Evolutionary conservation across 2,329 filamentous ascomycete species (phyloP).

Genomic region (Hymenoscyphus albidus): DNA sequence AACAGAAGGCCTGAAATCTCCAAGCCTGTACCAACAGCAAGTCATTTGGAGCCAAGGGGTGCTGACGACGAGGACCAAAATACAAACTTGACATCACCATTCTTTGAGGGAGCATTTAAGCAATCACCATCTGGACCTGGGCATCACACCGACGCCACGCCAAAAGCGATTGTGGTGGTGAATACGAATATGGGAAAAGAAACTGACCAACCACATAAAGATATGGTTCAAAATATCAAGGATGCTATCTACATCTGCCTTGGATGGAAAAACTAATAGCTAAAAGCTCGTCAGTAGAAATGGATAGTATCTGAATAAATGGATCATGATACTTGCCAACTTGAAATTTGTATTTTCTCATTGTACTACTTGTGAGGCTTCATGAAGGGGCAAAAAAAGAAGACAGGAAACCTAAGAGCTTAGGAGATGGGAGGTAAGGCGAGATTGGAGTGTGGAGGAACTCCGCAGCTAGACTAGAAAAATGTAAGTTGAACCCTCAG

Average conservation of each 20-base stretch:
- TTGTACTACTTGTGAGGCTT: too few relatives aligned
- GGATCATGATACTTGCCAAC: background rate
- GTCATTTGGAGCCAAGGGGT: background rate
- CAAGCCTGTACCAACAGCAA: background rate
- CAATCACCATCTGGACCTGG: too few relatives aligned
- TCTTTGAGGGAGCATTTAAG: background rate
- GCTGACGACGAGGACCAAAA: background rate
- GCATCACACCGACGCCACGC: background rate
- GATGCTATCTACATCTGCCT: background rate
- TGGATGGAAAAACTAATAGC: background rate
- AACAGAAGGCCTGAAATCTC: background rate
- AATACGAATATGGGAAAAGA: background rate
- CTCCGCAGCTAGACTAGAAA: too few relatives aligned
- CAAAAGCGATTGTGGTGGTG: background rate
- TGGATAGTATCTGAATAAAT: background rate
- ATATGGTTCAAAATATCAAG: background rate
- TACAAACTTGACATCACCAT: background rate
- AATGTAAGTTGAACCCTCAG: too few relatives aligned
- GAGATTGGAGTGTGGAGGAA: too few relatives aligned
- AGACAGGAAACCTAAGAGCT: too few relatives aligned
- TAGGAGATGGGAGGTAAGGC: too few relatives aligned
- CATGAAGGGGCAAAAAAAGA: too few relatives aligned
- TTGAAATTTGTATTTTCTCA: background rate
- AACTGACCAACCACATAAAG: background rate
- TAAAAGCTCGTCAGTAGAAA: background rate